Evolutionary conservation across 179 eudicot species (phyloP), one percentile per base, ranked within the genome.

Genomic region (Beta lomatogona): DNA sequence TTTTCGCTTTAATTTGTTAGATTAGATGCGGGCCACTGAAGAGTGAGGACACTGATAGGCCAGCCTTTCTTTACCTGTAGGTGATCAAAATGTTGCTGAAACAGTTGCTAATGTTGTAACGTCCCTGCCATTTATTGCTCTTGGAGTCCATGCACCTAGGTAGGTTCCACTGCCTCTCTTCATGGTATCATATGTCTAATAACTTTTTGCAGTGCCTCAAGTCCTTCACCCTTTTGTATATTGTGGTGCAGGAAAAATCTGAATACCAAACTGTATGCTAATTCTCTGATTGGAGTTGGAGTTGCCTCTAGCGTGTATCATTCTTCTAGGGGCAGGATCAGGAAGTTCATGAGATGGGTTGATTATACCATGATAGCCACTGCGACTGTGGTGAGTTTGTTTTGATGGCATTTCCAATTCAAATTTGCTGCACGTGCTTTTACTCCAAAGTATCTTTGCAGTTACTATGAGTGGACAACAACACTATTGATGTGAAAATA

Each of bases 301-400:
- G 82, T 96, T 79, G 96, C 93, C 36, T 96, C 99, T 21, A 92
- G 93, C 83, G 75, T 96, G 87, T 96, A 96, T 85, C 99, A 96
- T 88, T 86, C 90, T 82, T 96, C 99, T 9, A 88, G 93, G 86
- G 99, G 99, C 61, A 88, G 83, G 81, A 31, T 88, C 46, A 91
- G 92, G 88, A 91, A 85, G 87, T 90, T 90, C 86, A 57, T 96
- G 86, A 90, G 98, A 89, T 94, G 99, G 99, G 91, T 90, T 81
- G 99, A 96, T 87, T 96, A 96, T 83, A 85, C 99, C 36, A 94
- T 93, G 96, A 96, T 96, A 78, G 99, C 99, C 61, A 88, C 97
- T 68, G 87, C 99, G 7, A 87, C 97, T n/a, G 91, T 96, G 94
- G 99, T 94, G 83, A 88, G 93, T 76, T 78, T 81, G 21, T 73